Conservation (phyloP, 139 green algal species). For the Chlorella vulgaris region DNA sequence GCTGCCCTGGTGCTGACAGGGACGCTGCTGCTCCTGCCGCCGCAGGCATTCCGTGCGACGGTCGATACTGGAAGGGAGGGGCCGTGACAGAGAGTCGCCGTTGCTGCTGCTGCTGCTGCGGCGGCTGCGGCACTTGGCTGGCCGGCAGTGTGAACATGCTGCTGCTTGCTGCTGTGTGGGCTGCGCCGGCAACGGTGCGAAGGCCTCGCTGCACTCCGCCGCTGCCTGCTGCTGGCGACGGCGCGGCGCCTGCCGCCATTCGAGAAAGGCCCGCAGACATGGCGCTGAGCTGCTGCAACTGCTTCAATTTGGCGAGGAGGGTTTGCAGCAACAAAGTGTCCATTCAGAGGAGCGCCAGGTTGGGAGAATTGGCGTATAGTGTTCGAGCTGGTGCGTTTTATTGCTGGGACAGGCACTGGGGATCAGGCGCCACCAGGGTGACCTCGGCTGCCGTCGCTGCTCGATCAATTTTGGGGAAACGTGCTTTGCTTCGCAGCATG, state of each 20-base stretch:
- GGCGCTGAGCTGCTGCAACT: not conserved
- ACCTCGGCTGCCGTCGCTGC: too few relatives aligned
- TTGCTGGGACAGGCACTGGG: too few relatives aligned
- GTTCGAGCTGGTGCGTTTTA: not conserved
- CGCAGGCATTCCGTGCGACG: too few relatives aligned
- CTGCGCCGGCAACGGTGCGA: not conserved
- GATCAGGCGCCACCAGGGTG: too few relatives aligned
- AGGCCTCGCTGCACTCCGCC: constrained; percentile 2
- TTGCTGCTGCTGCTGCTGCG: not conserved
- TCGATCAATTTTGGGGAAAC: too few relatives aligned
- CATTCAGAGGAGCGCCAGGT: not conserved
- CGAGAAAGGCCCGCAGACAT: constrained; percentile 12
- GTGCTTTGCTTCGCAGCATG: too few relatives aligned
- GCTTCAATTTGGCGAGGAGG: constrained; percentile 10
- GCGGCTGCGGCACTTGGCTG: too few relatives aligned
- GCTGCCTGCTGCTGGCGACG: not conserved
- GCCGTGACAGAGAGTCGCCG: not conserved
- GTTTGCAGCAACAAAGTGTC: constrained; percentile 10
- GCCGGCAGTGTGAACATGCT: too few relatives aligned
- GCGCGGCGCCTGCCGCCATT: constrained; percentile 4
- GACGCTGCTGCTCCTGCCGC: too few relatives aligned
- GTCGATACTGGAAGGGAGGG: too few relatives aligned
- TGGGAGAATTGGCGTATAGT: not conserved
- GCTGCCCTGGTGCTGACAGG: not conserved
- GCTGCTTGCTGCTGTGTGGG: not conserved